These are phyloP conservation scores for Gautieria morchelliformis DNA, from an alignment of 768 basidiomycete genomes.

Conservation along the genomic window DNA sequence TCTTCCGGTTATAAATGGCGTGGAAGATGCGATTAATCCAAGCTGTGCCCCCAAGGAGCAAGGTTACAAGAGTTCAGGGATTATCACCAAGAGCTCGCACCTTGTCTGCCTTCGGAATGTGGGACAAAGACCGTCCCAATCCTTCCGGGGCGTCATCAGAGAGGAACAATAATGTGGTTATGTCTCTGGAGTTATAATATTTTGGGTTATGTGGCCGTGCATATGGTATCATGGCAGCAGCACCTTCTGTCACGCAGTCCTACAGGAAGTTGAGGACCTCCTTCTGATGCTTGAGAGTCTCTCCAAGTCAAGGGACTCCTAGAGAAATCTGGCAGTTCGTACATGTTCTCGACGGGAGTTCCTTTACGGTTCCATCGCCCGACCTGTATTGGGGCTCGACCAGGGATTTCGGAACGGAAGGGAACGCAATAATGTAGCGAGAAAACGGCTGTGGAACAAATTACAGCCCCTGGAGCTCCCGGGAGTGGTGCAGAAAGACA, in stretches of 20 bases:
- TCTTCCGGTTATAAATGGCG: constrained; percentile 71
- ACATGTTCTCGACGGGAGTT: background rate
- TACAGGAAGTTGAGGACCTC: background rate
- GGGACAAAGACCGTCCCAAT: constrained; percentile 23
- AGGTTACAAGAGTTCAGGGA: background rate
- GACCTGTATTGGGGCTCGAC: constrained; percentile 49
- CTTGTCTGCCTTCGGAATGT: constrained; percentile 39
- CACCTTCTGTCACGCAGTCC: background rate
- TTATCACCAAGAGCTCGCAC: constrained; percentile 20
- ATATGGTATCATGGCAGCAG: background rate
- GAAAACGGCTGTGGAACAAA: constrained; percentile 52
- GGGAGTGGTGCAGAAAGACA: constrained; percentile 50
- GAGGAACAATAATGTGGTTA: constrained; percentile 38
- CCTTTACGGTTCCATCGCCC: constrained; percentile 42
- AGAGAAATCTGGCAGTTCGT: background rate
- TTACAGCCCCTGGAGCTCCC: constrained; percentile 22
- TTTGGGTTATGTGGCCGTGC: background rate
- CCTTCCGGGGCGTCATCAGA: constrained; percentile 53
- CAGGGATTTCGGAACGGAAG: constrained; percentile 58
- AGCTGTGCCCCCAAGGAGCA: constrained; percentile 30
- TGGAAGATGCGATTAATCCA: constrained; percentile 62
- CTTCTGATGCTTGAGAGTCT: background rate
- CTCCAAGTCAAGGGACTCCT: background rate
- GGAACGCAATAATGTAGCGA: constrained; percentile 31
- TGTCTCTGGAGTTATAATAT: constrained; percentile 3